Conservation (phyloP, 176 grass and related monocot species). For the Oryza nivara region DNA sequence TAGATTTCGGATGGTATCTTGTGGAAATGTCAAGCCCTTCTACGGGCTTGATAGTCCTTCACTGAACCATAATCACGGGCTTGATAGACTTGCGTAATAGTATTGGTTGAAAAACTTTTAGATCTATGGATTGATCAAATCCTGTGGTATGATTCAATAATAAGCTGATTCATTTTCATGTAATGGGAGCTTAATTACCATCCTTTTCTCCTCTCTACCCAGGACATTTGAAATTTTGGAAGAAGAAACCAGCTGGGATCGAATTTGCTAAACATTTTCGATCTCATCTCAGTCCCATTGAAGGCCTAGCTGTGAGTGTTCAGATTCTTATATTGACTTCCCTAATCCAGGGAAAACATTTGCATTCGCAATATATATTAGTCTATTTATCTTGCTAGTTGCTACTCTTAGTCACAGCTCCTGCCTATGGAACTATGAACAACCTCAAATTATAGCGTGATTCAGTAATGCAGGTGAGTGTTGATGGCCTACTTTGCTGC, state of each 20-base stretch:
- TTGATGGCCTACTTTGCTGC: conserved; percentile 93
- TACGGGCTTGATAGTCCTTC: background rate
- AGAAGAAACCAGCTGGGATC: conserved; percentile 82
- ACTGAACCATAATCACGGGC: background rate
- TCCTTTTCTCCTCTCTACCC: conserved; percentile 1
- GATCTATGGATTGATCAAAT: conserved; percentile 16
- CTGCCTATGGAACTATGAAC: conserved; percentile 4
- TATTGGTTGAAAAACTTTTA: background rate
- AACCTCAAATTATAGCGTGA: conserved; percentile 54
- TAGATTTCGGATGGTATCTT: background rate
- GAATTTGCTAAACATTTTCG: conserved; percentile 99
- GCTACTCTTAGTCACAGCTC: background rate
- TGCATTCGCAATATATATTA: background rate
- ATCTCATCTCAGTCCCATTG: conserved; percentile 95
- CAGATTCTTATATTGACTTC: conserved; percentile 24
- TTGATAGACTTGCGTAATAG: background rate
- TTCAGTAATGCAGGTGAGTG: conserved; percentile 76
- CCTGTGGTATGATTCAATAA: background rate
- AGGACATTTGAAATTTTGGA: conserved; percentile 98
- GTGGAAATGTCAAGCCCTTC: background rate
- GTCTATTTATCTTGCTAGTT: conserved; percentile 21
- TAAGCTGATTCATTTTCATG: background rate
- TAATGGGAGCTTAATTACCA: background rate
- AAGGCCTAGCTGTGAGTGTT: conserved; percentile 88
- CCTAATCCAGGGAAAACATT: background rate